Percentiles rank a stretch among this genome's conserved stretches.
Evolutionary conservation across 768 basidiomycete species (phyloP).

Genomic region (Lyophyllum shimeji): DNA sequence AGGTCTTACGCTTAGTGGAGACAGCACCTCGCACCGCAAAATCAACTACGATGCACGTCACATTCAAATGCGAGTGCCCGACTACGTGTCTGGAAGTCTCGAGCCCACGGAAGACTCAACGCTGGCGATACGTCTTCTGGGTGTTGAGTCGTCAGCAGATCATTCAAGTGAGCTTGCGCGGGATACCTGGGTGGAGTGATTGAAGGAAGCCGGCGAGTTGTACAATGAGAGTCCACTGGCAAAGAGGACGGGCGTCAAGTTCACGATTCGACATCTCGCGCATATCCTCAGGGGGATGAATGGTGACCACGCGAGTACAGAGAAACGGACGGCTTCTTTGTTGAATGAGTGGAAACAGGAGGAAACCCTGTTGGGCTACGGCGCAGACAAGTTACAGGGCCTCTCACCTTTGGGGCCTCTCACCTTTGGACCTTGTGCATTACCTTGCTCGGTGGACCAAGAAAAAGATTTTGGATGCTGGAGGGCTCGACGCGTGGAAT

Average conservation of each 20-base stretch:
- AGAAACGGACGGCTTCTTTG: slow-evolving; percentile 17
- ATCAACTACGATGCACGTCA: slow-evolving; percentile 13
- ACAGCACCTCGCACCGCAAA: slow-evolving; percentile 17
- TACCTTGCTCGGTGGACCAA: slow-evolving; percentile 17
- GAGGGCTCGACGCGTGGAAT: slow-evolving; percentile 25
- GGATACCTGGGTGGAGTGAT: background rate
- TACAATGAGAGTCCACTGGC: slow-evolving; percentile 15
- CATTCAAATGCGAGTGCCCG: slow-evolving; percentile 9
- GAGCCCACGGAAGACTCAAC: background rate
- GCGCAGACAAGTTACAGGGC: slow-evolving; percentile 11
- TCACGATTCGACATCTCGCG: background rate
- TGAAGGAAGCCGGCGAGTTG: slow-evolving; percentile 2
- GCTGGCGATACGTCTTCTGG: slow-evolving; percentile 5
- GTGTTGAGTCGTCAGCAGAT: slow-evolving; percentile 15
- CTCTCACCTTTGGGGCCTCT: background rate
- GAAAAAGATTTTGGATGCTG: slow-evolving; percentile 22
- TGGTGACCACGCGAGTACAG: slow-evolving; percentile 23
- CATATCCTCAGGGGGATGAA: slow-evolving; percentile 21
- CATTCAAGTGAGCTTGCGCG: slow-evolving; percentile 15
- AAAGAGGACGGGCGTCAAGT: slow-evolving; percentile 3
- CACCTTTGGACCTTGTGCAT: slow-evolving; percentile 14
- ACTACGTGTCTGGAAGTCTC: slow-evolving; percentile 12
- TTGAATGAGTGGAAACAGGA: slow-evolving; percentile 18
- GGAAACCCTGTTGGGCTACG: slow-evolving; percentile 12
- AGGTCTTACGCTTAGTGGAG: slow-evolving; percentile 15